Evolutionary conservation across 192 early-diverging fungal genomes (phyloP).

Genomic region (Entomortierella lignicola): DNA sequence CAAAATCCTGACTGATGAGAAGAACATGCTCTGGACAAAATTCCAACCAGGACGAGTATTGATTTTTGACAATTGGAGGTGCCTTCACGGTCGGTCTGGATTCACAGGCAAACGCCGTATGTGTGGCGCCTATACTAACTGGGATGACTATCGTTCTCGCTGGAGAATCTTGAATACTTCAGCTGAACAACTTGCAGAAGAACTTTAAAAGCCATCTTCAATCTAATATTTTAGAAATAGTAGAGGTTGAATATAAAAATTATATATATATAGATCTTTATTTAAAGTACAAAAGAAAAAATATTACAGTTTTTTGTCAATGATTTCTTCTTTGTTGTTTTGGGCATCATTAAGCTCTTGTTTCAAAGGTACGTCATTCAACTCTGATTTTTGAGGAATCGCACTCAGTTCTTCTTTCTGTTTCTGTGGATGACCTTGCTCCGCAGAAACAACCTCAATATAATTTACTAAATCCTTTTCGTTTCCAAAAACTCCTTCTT

Average conservation of each 20-base stretch:
- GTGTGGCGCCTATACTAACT: constrained; percentile 76
- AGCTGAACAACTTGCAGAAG: constrained; percentile 21
- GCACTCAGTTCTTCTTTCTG: background rate
- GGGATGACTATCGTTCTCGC: constrained; percentile 75
- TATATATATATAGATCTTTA: no score
- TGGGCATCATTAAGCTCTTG: constrained; percentile 7
- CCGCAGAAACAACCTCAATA: background rate
- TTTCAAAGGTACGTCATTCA: background rate
- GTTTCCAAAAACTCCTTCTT: constrained; percentile 24
- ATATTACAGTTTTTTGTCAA: no score
- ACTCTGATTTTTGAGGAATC: background rate
- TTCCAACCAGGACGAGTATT: constrained; percentile 76
- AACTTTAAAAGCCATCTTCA: constrained; percentile 19
- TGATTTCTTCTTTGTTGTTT: background rate
- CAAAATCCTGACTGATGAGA: constrained; percentile 58
- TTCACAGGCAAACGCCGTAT: constrained; percentile 80
- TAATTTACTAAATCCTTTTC: constrained; percentile 6
- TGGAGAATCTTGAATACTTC: constrained; percentile 45
- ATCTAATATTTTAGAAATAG: no score
- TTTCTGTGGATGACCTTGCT: background rate
- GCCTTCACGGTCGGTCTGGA: constrained; percentile 78
- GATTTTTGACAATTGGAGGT: constrained; percentile 88
- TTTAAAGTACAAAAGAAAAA: no score
- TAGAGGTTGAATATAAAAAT: no score
- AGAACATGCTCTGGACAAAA: constrained; percentile 74